Percentiles rank a stretch among this genome's conserved stretches.
phyloP scores from a whole-genome alignment of 164 flowering plant species.

The Saururus chinensis region DNA sequence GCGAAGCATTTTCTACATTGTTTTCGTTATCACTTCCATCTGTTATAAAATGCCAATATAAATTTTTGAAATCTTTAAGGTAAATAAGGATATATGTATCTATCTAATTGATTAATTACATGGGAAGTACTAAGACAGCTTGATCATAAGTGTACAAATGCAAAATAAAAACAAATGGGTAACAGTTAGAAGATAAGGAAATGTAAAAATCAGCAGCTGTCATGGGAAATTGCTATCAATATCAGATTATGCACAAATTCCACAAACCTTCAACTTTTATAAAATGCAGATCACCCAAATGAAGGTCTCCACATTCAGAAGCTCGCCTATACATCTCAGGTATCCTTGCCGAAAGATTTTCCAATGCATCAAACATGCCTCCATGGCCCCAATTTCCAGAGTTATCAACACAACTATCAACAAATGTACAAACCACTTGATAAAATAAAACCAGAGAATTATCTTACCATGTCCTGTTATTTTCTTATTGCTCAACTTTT shows the following conservation, averaged over 20 bases:
- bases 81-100: no score
- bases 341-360: conserved; percentile 45
- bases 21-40: conserved; percentile 25
- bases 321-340: conserved; percentile 65
- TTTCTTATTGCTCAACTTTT: no score
- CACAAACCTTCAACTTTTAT: conserved; percentile 48
- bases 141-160: neutral
- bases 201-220: neutral
- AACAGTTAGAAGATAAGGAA: no score
- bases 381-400: conserved; percentile 95
- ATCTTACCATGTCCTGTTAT: no score
- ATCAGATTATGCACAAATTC: neutral
- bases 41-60: conserved; percentile 12
- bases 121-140: neutral
- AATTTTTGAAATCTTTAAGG: neutral
- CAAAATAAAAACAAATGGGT: neutral
- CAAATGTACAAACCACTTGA: neutral
- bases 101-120: neutral
- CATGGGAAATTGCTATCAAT: neutral
- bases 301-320: conserved; percentile 72
- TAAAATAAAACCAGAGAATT: neutral
- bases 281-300: conserved; percentile 89
- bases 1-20: conserved; percentile 18
- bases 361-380: conserved; percentile 89
- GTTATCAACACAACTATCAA: conserved; percentile 74